phyloP scores from a whole-genome alignment of 2,329 filamentous ascomycete genomes.

The Plenodomus tracheiphilus region DNA sequence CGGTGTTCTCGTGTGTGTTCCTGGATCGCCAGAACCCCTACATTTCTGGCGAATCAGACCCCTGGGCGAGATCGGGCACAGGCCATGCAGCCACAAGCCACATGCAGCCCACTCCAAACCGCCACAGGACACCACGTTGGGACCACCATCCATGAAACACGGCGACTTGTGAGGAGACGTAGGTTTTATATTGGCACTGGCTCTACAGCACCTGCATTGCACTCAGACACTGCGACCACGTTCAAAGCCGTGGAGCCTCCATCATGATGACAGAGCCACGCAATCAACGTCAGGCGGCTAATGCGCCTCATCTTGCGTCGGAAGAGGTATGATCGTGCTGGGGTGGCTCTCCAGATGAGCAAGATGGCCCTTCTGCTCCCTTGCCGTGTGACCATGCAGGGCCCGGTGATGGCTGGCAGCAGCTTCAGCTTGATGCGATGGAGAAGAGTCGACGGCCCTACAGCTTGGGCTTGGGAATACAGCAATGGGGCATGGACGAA shows the following conservation, averaged over 20 bases:
- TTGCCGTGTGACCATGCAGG: slow-evolving; percentile 10
- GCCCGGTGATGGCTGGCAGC: neutral
- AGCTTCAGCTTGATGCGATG: slow-evolving; percentile 1
- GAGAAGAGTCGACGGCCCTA: neutral
- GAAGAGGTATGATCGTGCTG: slow-evolving; percentile 19
- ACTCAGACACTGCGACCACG: too few species aligned
- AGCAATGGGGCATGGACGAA: too few species aligned
- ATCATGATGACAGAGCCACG: neutral
- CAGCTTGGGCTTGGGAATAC: too few species aligned
- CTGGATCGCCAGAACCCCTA: slow-evolving; percentile 12
- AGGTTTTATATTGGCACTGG: too few species aligned
- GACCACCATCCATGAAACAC: too few species aligned
- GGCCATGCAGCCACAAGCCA: slow-evolving; percentile 17
- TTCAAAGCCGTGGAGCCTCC: too few species aligned
- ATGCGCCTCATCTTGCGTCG: slow-evolving; percentile 15
- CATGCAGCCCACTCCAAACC: too few species aligned
- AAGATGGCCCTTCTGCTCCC: neutral
- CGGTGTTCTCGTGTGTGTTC: too few species aligned
- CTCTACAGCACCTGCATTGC: too few species aligned
- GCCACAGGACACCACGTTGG: too few species aligned
- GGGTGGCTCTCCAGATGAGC: neutral
- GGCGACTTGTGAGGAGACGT: too few species aligned
- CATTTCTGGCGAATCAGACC: slow-evolving; percentile 10
- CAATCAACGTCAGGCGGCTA: slow-evolving; percentile 22
- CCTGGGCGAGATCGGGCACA: slow-evolving; percentile 20